phyloP scores from a whole-genome alignment of 371 early-diverging fungal genomes.

The Basidiobolus meristosporus region DNA sequence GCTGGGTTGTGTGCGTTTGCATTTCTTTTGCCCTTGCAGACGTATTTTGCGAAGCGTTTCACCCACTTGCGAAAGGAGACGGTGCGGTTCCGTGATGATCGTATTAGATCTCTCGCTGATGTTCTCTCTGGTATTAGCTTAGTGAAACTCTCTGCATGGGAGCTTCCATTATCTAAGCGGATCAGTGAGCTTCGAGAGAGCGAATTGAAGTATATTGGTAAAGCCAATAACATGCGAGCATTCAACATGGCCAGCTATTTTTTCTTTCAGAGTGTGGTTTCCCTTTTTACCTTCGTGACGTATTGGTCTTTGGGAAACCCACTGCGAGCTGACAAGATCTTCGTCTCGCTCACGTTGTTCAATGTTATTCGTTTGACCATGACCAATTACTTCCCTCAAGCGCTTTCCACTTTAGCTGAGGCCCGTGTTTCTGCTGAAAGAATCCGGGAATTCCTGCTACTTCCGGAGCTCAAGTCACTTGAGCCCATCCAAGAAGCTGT shows the following conservation, averaged over 20 bases:
- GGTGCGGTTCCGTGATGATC: conserved; percentile 30
- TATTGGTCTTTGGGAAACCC: conserved; percentile 9
- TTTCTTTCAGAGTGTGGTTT: conserved; percentile 24
- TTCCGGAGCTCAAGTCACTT: conserved; percentile 17
- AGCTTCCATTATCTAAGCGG: conserved; percentile 17
- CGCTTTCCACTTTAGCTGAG: conserved; percentile 27
- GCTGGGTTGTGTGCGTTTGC: conserved; percentile 36
- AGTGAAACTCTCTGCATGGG: conserved; percentile 26
- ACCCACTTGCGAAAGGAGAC: conserved; percentile 19
- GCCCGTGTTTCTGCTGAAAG: conserved; percentile 25
- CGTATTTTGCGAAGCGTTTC: conserved; percentile 9
- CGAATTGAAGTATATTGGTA: conserved; percentile 17
- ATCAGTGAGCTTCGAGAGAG: conserved; percentile 36
- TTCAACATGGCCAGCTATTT: conserved; percentile 12
- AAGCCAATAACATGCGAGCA: conserved; percentile 11
- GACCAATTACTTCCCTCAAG: conserved; percentile 27
- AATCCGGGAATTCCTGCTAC: conserved; percentile 23
- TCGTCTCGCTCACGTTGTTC: conserved; percentile 14
- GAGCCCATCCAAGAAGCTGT: not conserved
- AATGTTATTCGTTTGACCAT: conserved; percentile 22
- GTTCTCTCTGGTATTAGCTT: conserved; percentile 18
- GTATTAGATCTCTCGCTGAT: conserved; percentile 41
- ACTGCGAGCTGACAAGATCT: conserved; percentile 12
- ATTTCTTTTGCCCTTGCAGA: conserved; percentile 13
- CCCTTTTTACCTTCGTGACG: conserved; percentile 10